These are phyloP conservation scores for Eucalyptus globulus DNA, from an alignment of 345 rosid genomes.

Conservation along the genomic window DNA sequence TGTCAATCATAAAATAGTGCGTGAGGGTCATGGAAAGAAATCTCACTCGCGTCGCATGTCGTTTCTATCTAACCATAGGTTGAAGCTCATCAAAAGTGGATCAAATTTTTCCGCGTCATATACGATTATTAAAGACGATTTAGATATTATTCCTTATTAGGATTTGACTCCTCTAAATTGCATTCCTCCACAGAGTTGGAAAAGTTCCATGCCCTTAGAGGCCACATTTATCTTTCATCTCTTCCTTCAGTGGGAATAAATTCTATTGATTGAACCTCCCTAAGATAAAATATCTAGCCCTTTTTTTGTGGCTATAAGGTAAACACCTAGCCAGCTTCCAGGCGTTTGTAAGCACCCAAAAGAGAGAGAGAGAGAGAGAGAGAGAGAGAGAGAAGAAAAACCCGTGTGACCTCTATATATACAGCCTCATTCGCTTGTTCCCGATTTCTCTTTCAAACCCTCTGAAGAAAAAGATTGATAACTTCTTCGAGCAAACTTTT, in stretches of 20 bases:
- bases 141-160: not conserved
- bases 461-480: not conserved
- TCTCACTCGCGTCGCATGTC: not conserved
- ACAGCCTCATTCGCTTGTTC: not conserved
- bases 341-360: not conserved
- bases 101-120: not conserved
- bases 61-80: not conserved
- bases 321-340: not conserved
- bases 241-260: not conserved
- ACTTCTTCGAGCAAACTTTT: not conserved
- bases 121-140: not conserved
- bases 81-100: not conserved
- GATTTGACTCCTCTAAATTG: not conserved
- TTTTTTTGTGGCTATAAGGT: not conserved
- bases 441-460: not conserved
- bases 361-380: rapidly evolving
- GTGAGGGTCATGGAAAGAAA: not conserved
- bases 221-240: not conserved
- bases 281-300: not conserved
- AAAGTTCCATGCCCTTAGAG: not conserved
- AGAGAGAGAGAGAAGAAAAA: not conserved
- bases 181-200: not conserved
- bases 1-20: not conserved
- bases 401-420: not conserved
- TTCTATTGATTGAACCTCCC: not conserved